Base-by-base conservation (phyloP, 225 moss, liverwort and hornwort genomes). In the Pleurozium schreberi region DNA sequence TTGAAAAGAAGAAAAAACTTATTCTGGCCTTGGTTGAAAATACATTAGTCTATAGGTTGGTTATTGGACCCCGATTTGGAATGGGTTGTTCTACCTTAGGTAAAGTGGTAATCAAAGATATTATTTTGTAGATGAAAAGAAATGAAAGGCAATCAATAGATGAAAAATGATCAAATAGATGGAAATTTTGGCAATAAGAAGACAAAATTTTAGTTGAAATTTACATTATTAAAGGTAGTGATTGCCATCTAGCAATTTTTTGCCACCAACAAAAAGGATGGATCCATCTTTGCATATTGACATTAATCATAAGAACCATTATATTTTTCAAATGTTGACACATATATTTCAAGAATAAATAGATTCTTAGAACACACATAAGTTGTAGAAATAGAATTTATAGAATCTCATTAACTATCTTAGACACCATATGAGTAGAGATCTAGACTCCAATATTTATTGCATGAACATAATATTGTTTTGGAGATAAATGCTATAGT, bases 401-500 rank as follows among this genome's bases (percentile, higher is more conserved):
- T 47, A 30, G 18, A 71, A 26, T 15, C 5, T 27, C 27, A 71
- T 16, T 71, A 45, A 45, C 45, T 73, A 73, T 45, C 18, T 2
- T 45, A 28, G 2, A 30, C 9, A 10, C 28, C 8, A 42, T 13
- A 23, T 42, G 8, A 69, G 5, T 69, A 25, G 69, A n/a, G n/a
- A n/a, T n/a, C n/a, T n/a, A 69, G 23, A n/a, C 14, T 40, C 0
- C 0, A 40, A 40, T 14, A 0, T 3, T 18, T 45, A 17, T 45
- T 73, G 6, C 4, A 73, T 73, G 45, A 45, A 17, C 10, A 45
- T 16, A 28, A 30, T 10, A 45, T 45, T 45, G 4, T 73, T 45
- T 45, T 47, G 18, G 11, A 47, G 6, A 12, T 31, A 47, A 31
- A 6, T 31, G 19, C 11, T 49, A 11, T 11, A 10, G 6, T 31